Evolutionary conservation across 225 moss, liverwort and hornwort genomes (phyloP), one percentile per base, ranked within the genome.

Genomic region (Marchantia polymorpha): DNA sequence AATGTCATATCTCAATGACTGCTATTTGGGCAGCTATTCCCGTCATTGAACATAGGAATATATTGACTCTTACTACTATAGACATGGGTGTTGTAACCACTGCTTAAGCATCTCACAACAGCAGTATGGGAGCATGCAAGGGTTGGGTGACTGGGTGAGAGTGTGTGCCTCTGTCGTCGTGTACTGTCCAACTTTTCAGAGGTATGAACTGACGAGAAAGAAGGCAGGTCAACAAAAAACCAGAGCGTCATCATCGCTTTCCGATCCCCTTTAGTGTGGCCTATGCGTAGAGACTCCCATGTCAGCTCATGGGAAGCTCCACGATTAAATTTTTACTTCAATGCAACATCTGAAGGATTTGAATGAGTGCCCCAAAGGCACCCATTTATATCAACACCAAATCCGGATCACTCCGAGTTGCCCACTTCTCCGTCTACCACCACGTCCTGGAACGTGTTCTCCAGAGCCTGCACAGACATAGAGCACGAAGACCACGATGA

Each of bases 391-490:
- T 73, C 73, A n/a, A 54, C 53, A 29, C 25, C 53, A 15, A 29
- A 73, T 16, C 3, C 2, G 31, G 52, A 20, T 76, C 76, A 76
- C 52, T 58, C 58, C 7, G 30, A 17, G 10, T 58, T 20, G 29
- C 59, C 76, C 13, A 17, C 61, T 29, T 64, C 77, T 30, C 30
- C 64, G 9, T 64, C 63, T n/a, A 51, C 52, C 64, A 77, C 64
- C 64, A 73, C 78, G 39, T 84, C 88, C 48, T 79, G 83, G 74
- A 94, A 94, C n/a, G 87, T 90, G 61, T 80, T 88, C 84, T 92
- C 94, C 85, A 94, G 73, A 12, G 94, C 90, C 94, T 94, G 87
- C 72, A 79, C 52, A 48, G 13, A 39, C 27, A 26, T 53, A 17
- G 55, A 10, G 74, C 74, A 30, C 29, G 56, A 16, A 65, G 9